Conservation (phyloP, 2,329 filamentous ascomycete species). For the Colletotrichum eleusines region DNA sequence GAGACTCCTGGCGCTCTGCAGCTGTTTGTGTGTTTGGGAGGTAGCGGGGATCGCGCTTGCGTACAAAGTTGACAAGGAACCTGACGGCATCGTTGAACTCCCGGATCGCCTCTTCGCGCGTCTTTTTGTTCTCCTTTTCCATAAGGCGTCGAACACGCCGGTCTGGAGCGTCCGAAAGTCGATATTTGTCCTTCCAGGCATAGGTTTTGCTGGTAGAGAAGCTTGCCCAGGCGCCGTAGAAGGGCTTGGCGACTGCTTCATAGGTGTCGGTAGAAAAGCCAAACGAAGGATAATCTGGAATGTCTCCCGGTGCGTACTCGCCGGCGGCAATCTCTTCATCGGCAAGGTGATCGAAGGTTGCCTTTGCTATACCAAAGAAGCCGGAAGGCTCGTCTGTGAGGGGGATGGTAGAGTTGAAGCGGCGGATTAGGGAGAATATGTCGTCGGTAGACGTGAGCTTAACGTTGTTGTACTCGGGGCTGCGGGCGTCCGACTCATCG, state of each 20-base stretch:
- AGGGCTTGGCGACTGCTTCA: conserved; percentile 80
- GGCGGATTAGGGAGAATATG: conserved; percentile 80
- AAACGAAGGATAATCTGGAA: conserved; percentile 82
- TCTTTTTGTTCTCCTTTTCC: conserved; percentile 93
- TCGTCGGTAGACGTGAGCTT: conserved; percentile 85
- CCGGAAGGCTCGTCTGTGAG: conserved; percentile 84
- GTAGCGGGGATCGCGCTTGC: conserved; percentile 91
- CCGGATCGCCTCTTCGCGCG: conserved; percentile 83
- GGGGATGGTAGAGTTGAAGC: conserved; percentile 81
- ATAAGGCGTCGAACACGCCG: conserved; percentile 84
- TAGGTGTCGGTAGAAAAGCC: conserved; percentile 81
- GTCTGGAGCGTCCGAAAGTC: conserved; percentile 87
- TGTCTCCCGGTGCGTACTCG: conserved; percentile 72
- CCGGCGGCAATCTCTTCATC: conserved; percentile 83
- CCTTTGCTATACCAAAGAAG: conserved; percentile 85
- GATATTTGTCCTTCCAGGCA: conserved; percentile 88
- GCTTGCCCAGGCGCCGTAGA: conserved; percentile 83
- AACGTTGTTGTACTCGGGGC: conserved; percentile 75
- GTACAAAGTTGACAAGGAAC: conserved; percentile 86
- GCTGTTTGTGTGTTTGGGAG: conserved; percentile 81
- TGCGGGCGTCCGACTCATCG: conserved; percentile 58
- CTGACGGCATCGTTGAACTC: conserved; percentile 95
- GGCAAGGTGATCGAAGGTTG: conserved; percentile 83
- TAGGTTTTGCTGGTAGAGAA: conserved; percentile 91
- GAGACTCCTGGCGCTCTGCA: conserved; percentile 80